Evolutionary conservation across 1,284 basidiomycete genomes (phyloP).

Genomic region (Entoloma clypeatum): DNA sequence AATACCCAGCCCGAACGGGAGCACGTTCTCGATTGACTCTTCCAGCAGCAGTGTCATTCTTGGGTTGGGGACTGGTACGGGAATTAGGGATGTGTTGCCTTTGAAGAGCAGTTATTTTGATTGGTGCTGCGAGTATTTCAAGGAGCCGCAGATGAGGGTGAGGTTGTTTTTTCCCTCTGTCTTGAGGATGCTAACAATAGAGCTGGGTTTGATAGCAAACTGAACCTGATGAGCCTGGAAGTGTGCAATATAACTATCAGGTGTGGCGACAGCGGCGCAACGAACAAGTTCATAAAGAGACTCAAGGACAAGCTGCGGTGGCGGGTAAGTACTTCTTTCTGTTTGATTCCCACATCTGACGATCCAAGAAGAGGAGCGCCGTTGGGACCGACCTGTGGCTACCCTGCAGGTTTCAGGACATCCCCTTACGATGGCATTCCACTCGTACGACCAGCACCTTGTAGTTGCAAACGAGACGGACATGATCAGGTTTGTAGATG

Average conservation of each 20-base stretch:
- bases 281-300: conserved; percentile 76
- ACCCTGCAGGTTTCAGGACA: conserved; percentile 68
- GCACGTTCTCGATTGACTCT: conserved; percentile 71
- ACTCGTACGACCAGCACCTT: conserved; percentile 89
- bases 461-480: conserved; percentile 85
- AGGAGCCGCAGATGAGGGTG: conserved; percentile 97
- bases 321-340: conserved; percentile 58
- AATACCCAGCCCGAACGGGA: conserved; percentile 64
- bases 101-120: conserved; percentile 92
- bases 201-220: conserved; percentile 58
- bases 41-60: conserved; percentile 58
- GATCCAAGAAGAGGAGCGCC: conserved; percentile 40
- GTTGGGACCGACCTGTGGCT: conserved; percentile 82
- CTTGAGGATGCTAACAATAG: conserved; percentile 7
- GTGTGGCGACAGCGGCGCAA: conserved; percentile 94
- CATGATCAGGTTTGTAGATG: conserved; percentile 69
- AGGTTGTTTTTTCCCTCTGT: conserved; percentile 24
- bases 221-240: conserved; percentile 94
- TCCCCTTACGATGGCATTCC: conserved; percentile 82
- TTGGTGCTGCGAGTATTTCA: conserved; percentile 97
- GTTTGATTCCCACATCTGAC: background rate
- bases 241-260: conserved; percentile 91
- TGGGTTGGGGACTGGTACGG: conserved; percentile 69
- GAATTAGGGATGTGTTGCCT: conserved; percentile 74
- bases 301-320: conserved; percentile 60